Percentiles rank a stretch among this genome's conserved stretches.
These are phyloP conservation scores for Gossypium schwendimanii DNA, from an alignment of 441 rosid species.

Conservation along the genomic window DNA sequence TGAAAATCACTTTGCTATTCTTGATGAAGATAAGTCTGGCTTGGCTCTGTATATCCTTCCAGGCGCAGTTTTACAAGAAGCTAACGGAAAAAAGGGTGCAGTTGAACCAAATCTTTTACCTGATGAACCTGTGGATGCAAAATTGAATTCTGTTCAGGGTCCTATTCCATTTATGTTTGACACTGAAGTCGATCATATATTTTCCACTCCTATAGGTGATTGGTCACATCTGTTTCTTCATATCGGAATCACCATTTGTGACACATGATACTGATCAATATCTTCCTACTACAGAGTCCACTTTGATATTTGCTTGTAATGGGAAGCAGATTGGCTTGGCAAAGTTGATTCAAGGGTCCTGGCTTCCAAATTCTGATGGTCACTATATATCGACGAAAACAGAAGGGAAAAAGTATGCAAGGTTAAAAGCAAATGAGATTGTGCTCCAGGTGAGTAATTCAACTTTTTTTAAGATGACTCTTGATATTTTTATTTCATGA, in stretches of 20 bases:
- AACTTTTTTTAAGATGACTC: conserved; percentile 2
- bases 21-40: conserved; percentile 90
- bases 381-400: conserved; percentile 77
- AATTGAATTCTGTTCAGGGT: conserved; percentile 62
- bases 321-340: conserved; percentile 84
- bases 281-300: conserved; percentile 61
- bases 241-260: conserved; percentile 15
- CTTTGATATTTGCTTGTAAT: conserved; percentile 83
- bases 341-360: conserved; percentile 80
- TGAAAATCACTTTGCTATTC: conserved; percentile 88
- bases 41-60: conserved; percentile 69
- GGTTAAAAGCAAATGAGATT: conserved; percentile 75
- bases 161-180: conserved; percentile 88
- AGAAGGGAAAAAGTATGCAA: conserved; percentile 83
- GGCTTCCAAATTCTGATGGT: conserved; percentile 69
- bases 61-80: conserved; percentile 58
- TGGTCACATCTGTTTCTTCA: conserved; percentile 20
- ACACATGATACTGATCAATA: conserved; percentile 28
- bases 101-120: conserved; percentile 31
- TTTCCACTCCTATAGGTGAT: conserved; percentile 93
- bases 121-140: conserved; percentile 47
- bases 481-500: background rate
- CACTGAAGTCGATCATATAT: conserved; percentile 84
- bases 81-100: conserved; percentile 56
- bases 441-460: conserved; percentile 72